These are phyloP conservation scores for Dendrobium huoshanense DNA, from an alignment of 106 monocot species.

Conservation along the genomic window DNA sequence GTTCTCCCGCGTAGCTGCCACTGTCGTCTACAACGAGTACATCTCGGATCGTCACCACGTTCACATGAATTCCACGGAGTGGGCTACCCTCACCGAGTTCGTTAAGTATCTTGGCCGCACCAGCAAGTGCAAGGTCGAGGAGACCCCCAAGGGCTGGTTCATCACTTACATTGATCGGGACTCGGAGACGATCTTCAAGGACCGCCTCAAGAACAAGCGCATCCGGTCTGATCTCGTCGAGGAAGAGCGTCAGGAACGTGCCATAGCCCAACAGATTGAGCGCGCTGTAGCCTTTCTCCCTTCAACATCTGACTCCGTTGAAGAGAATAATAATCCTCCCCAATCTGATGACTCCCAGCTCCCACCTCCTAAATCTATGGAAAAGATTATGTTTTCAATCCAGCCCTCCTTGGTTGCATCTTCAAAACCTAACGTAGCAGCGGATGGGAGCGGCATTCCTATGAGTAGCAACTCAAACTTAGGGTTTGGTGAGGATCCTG, in stretches of 20 bases:
- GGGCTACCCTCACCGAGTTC: slow-evolving; percentile 96
- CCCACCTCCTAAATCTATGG: background rate
- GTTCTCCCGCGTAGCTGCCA: slow-evolving; percentile 85
- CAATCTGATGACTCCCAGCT: background rate
- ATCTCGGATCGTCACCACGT: slow-evolving; percentile 83
- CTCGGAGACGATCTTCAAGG: slow-evolving; percentile 77
- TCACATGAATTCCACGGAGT: slow-evolving; percentile 95
- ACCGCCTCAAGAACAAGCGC: slow-evolving; percentile 66
- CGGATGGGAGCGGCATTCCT: background rate
- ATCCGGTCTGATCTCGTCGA: slow-evolving; percentile 66
- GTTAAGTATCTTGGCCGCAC: slow-evolving; percentile 80
- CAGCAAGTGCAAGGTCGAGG: slow-evolving; percentile 89
- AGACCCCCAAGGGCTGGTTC: slow-evolving; percentile 98
- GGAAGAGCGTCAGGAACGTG: slow-evolving; percentile 76
- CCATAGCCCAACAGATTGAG: slow-evolving; percentile 70
- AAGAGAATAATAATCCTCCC: background rate
- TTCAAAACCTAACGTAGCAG: slow-evolving; percentile 12
- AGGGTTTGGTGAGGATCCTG: slow-evolving; percentile 40
- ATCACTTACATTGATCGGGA: slow-evolving; percentile 92
- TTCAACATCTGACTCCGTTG: background rate
- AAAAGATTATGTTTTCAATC: slow-evolving; percentile 37
- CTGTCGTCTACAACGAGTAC: slow-evolving; percentile 96
- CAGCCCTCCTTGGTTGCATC: slow-evolving; percentile 12
- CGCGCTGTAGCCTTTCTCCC: slow-evolving; percentile 28
- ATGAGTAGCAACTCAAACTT: slow-evolving; percentile 15